Percentiles rank a stretch among this genome's conserved stretches.
Evolutionary conservation across 805 yeast species (phyloP).

Genomic region (Kodamaea leandrae): DNA sequence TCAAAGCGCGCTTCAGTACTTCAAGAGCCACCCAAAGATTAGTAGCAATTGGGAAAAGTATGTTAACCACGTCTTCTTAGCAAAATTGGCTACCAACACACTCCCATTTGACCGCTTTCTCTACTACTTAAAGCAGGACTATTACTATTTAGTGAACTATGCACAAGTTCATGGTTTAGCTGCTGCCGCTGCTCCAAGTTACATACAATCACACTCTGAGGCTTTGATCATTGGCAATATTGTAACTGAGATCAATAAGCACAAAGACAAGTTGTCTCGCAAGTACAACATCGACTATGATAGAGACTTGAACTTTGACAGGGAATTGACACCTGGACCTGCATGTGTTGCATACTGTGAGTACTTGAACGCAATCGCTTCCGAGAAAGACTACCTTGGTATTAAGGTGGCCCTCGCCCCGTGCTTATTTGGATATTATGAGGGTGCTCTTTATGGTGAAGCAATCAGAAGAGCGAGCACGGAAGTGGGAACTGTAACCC

Average conservation of each 20-base stretch:
- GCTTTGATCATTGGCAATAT: constrained; percentile 51
- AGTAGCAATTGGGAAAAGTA: constrained; percentile 56
- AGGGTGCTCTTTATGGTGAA: constrained; percentile 46
- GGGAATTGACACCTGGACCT: constrained; percentile 45
- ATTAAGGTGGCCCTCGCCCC: constrained; percentile 71
- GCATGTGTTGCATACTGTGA: constrained; percentile 63
- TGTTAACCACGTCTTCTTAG: constrained; percentile 60
- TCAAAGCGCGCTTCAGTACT: constrained; percentile 37
- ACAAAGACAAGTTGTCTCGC: constrained; percentile 46
- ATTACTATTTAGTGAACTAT: constrained; percentile 65
- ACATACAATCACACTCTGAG: constrained; percentile 50
- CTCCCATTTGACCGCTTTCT: constrained; percentile 51
- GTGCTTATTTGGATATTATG: constrained; percentile 69
- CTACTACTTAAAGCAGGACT: constrained; percentile 62
- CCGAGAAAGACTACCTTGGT: constrained; percentile 57
- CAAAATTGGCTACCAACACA: constrained; percentile 48
- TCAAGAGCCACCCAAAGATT: constrained; percentile 56
- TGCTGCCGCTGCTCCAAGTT: constrained; percentile 57
- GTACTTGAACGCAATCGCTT: constrained; percentile 54
- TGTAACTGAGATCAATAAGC: constrained; percentile 54
- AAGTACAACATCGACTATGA: constrained; percentile 41
- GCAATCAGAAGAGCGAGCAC: constrained; percentile 15
- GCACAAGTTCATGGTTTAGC: constrained; percentile 64
- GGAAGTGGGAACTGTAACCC: constrained; percentile 19
- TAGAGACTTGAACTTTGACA: constrained; percentile 37